Conservation (phyloP, 2,329 filamentous ascomycete species). For the Tolypocladium paradoxum region DNA sequence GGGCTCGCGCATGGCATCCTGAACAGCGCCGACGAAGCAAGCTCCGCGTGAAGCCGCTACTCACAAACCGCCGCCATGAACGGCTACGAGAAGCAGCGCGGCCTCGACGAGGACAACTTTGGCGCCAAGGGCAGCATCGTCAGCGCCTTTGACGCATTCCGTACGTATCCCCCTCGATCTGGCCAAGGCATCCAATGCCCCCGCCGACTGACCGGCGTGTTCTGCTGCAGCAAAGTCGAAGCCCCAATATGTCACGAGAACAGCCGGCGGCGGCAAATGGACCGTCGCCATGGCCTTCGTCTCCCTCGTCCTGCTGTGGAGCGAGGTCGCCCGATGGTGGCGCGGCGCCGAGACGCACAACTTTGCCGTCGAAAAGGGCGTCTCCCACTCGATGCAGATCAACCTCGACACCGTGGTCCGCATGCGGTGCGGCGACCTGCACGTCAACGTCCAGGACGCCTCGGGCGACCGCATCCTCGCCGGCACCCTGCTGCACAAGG, state of each 20-base stretch:
- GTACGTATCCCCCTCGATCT: conserved; percentile 40
- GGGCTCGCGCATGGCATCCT: not conserved
- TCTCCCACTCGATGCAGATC: conserved; percentile 80
- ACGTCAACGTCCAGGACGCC: conserved; percentile 95
- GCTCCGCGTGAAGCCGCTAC: not conserved
- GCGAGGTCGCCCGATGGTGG: conserved; percentile 77
- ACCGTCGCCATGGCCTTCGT: conserved; percentile 71
- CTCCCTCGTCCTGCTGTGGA: conserved; percentile 64
- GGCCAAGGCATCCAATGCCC: not conserved
- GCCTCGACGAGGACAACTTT: conserved; percentile 67
- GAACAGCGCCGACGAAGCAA: not conserved
- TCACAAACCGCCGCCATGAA: conserved; percentile 47
- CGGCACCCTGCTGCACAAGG: conserved; percentile 58
- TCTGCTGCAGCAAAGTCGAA: conserved; percentile 73
- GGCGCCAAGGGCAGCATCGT: conserved; percentile 61
- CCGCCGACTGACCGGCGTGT: not conserved
- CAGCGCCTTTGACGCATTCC: conserved; percentile 93
- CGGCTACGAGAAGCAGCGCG: conserved; percentile 54
- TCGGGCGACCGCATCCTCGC: conserved; percentile 86
- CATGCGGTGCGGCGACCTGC: conserved; percentile 82
- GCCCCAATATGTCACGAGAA: conserved; percentile 78
- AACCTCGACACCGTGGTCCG: conserved; percentile 88
- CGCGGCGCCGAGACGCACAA: conserved; percentile 73
- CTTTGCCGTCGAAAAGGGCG: conserved; percentile 86
- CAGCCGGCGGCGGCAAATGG: conserved; percentile 84